A percentile compares a stretch with the other conserved stretches of the same genome.
Conservation (phyloP, 306 rosid species). For the Oxytropis ochrocephala region DNA sequence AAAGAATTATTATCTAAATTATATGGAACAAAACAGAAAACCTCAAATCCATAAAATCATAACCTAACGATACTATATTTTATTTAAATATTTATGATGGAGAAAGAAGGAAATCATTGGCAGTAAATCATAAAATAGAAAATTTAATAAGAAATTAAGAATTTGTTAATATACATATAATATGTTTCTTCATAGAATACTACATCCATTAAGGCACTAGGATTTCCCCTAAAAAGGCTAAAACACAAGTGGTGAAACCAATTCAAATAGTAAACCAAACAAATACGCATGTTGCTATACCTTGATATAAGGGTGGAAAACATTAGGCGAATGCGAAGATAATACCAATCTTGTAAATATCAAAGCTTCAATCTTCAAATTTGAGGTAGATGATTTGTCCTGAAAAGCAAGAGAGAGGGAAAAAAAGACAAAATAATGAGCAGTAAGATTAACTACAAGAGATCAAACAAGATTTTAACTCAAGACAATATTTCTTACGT, state of each 20-base stretch:
- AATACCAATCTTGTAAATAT: slow-evolving; percentile 82
- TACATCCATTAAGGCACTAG: background rate
- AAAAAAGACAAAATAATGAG: slow-evolving; percentile 16
- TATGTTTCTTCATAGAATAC: background rate
- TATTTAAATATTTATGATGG: background rate
- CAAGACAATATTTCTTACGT: slow-evolving; percentile 41
- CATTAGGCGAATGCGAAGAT: slow-evolving; percentile 92
- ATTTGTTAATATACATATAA: background rate
- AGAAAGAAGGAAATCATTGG: background rate
- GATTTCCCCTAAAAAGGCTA: background rate
- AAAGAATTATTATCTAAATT: background rate
- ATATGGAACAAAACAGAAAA: background rate
- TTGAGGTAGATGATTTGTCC: slow-evolving; percentile 98
- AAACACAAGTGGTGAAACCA: background rate
- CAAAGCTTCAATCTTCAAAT: slow-evolving; percentile 96
- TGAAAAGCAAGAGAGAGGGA: slow-evolving; percentile 21
- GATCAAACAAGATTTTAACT: background rate
- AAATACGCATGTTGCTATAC: slow-evolving; percentile 24
- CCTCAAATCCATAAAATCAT: background rate
- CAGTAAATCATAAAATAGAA: background rate
- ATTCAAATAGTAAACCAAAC: slow-evolving; percentile 1
- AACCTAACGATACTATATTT: background rate
- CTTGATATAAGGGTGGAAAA: slow-evolving; percentile 91
- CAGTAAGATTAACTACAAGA: background rate
- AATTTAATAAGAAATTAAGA: background rate